A percentile compares a stretch with the other conserved stretches of the same genome.
Conservation (phyloP, 2,329 filamentous ascomycete species). For the Colletotrichum gigasporum region DNA sequence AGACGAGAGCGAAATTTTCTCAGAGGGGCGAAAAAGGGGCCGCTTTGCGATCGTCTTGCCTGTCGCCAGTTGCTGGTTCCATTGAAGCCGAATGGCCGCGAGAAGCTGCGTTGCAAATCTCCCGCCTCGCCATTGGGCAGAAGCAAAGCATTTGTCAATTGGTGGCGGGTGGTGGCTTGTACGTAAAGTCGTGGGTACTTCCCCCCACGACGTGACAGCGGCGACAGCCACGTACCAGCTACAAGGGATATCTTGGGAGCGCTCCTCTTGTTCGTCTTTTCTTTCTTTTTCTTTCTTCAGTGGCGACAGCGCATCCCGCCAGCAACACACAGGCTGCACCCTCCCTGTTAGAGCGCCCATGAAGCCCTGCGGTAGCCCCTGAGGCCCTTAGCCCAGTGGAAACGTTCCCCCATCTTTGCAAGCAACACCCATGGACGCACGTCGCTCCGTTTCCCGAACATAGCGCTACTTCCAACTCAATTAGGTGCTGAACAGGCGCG, state of each 20-base stretch:
- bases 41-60: neutral
- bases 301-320: constrained; percentile 14
- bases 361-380: neutral
- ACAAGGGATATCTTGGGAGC: neutral
- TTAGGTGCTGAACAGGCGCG: neutral
- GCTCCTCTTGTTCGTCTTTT: neutral
- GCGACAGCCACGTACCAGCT: neutral
- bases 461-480: neutral
- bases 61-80: neutral
- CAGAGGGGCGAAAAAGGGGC: constrained; percentile 1
- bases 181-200: constrained; percentile 21
- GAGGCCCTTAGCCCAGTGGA: neutral
- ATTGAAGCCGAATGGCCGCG: constrained; percentile 14
- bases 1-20: neutral
- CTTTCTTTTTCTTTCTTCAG: constrained; percentile 2
- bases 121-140: constrained; percentile 4
- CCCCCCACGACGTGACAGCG: neutral
- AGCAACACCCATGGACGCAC: neutral
- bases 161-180: constrained; percentile 13
- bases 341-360: neutral
- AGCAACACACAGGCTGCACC: no score
- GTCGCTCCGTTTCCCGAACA: constrained; percentile 4
- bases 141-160: constrained; percentile 20
- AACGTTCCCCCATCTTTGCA: neutral
- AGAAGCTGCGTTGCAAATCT: neutral